Evolutionary conservation across 129 eudicot species (phyloP), one percentile per base, ranked within the genome.

Genomic region (Flaveria sonorensis): DNA sequence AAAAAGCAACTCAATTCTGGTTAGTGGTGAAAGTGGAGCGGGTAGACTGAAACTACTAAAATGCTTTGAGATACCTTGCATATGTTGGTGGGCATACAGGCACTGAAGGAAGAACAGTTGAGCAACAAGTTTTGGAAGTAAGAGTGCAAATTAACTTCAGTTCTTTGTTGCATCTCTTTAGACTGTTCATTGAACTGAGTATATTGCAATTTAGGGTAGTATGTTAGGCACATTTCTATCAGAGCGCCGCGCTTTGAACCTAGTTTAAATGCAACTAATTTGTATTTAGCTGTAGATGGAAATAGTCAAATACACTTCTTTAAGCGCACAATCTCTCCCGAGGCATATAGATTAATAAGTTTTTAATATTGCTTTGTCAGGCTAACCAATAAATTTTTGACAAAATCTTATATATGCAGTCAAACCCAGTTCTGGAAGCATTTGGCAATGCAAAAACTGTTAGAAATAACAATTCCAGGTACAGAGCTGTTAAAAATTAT

Each of bases 21-120:
- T 95, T 10, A 95, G 99, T 70, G 99, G 99, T 70, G 97, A 95
- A 89, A 95, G 99, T 81, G 99, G 97, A 67, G 96, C 99, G 15
- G 99, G 99, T 59, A 95, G 83, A 95, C 99, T 43, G 99, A 92
- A 84, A 95, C 99, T 63, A 95, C 99, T 45, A 95, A 95, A 83
- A 95, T 95, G 99, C 97, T 91, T 88, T 95, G 97, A 89, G 88
- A 10, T 95, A 95, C 83, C 97, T 95, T 86, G 99, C 99, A 23
- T 88, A 86, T 85, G 85, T 95, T 84, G 99, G 99, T 24, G 99
- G 97, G 32, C 94, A 92, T 75, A 85, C 82, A 75, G 94, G 89
- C 79, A 89, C 97, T 43, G 99, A 91, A 89, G 99, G 97, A 68
- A 79, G 99, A 71, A 95, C 99, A 45, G 99, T 92, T 74, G 99